These are phyloP conservation scores for Globisporangium apiculatum DNA, from an alignment of 352 stramenopile genomes.

Conservation along the genomic window DNA sequence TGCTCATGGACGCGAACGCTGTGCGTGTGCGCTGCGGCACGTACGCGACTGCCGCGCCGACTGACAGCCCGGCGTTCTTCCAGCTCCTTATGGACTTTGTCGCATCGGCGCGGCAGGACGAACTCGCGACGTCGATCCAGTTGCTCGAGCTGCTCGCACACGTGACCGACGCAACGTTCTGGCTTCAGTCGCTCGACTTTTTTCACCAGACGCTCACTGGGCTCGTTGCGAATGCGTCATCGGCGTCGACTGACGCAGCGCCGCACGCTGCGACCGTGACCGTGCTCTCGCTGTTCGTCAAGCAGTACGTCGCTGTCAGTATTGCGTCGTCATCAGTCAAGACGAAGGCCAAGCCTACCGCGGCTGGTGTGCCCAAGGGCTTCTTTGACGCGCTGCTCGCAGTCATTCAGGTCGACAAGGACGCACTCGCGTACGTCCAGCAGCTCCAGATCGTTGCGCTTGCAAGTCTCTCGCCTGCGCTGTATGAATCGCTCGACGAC, in stretches of 20 bases:
- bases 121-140: constrained; percentile 43
- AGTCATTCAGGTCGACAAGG: constrained; percentile 37
- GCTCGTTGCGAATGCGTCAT: constrained; percentile 6
- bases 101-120: constrained; percentile 31
- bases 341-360: constrained; percentile 17
- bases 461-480: constrained; percentile 22
- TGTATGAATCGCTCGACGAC: constrained; percentile 46
- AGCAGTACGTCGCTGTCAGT: constrained; percentile 41
- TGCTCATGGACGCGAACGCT: constrained; percentile 64
- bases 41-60: constrained; percentile 20
- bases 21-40: constrained; percentile 43
- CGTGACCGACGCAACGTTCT: constrained; percentile 43
- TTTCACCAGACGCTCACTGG: constrained; percentile 41
- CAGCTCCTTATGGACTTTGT: constrained; percentile 44
- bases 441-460: constrained; percentile 41
- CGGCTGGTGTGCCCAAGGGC: constrained; percentile 29
- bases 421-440: constrained; percentile 19
- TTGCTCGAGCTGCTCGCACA: constrained; percentile 54
- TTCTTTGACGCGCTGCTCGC: constrained; percentile 46
- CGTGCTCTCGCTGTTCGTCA: constrained; percentile 43
- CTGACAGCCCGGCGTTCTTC: constrained; percentile 28
- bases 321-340: constrained; percentile 15
- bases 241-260: neutral
- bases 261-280: constrained; percentile 6
- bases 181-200: constrained; percentile 59